A percentile compares a stretch with the other conserved stretches of the same genome.
Conservation (phyloP, 148 eudicot genomes). For the Bassia scoparia region DNA sequence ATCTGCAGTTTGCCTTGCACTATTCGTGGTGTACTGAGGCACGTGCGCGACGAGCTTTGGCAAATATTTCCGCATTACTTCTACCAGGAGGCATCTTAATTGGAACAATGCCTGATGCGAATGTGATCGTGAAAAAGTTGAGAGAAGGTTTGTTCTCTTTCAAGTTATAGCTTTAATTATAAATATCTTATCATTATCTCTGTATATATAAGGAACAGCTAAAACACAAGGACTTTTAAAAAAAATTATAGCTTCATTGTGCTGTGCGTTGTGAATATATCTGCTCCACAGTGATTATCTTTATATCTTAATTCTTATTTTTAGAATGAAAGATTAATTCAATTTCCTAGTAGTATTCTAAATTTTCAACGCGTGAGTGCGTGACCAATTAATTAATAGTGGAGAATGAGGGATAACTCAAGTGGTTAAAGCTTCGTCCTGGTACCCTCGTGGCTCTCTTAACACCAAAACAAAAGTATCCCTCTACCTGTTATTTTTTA, state of each 20-base stretch:
- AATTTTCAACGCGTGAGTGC: no score
- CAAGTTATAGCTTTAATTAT: no score
- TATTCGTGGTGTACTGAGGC: slow-evolving; percentile 99
- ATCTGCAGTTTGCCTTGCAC: slow-evolving; percentile 95
- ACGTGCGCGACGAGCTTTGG: slow-evolving; percentile 95
- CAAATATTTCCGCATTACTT: slow-evolving; percentile 92
- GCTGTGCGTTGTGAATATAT: neutral
- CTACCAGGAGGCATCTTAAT: slow-evolving; percentile 94
- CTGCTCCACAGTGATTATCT: no score
- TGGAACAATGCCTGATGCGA: slow-evolving; percentile 99
- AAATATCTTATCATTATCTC: neutral
- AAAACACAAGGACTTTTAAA: neutral
- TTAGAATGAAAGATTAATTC: no score
- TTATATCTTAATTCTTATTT: no score
- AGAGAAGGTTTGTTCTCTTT: slow-evolving; percentile 68
- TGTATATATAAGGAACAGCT: neutral
- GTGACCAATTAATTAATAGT: no score
- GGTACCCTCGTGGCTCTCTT: no score
- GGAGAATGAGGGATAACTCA: no score
- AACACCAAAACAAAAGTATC: no score
- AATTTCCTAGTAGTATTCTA: no score
- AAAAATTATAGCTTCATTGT: neutral
- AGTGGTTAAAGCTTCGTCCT: no score
- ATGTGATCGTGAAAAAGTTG: slow-evolving; percentile 85
- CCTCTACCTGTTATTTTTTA: no score